Evolutionary conservation across 441 rosid genomes (phyloP), one percentile per base, ranked within the genome.

Genomic region (Iberis amara): DNA sequence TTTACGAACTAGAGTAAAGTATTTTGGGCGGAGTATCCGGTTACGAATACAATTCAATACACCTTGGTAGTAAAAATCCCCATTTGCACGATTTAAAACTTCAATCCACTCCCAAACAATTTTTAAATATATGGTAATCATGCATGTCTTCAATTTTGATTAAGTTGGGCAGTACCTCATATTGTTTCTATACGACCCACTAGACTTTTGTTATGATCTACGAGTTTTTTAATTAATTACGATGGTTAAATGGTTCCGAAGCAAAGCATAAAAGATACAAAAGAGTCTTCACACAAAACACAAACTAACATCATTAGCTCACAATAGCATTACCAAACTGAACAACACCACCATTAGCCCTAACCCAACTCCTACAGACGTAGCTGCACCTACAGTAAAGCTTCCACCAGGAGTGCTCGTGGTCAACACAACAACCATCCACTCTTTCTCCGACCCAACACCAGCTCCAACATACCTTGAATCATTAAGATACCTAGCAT

Each of bases 401-500:
- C 71, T 77, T 11, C 94, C 95, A 0, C 59, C 45, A 0, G 52
- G 69, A 1, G 78, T 79, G 23, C 38, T 68, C 0, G 85, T 73
- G 0, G 66, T 62, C 55, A 86, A 47, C n/a, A 82, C 81, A 9
- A 78, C 61, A 11, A 86, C 94, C 82, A 79, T 79, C 97, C 94
- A 80, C 40, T 84, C 79, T 14, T 82, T 80, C 37, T 81, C 81
- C 1, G 85, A 79, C 7, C 89, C 85, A 1, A 82, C 40, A 7
- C 96, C 97, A 0, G 73, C 81, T 0, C 86, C 94, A 0, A 71
- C 76, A 39, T 58, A 82, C 68, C 48, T 74, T 7, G 91, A 75
- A 52, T 81, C 78, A 40, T 90, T 90, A 4, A 84, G 7, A 47
- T 66, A 79, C 57, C 13, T 69, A 0, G 85, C 71, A 58, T 71